A percentile compares a stretch with the other conserved stretches of the same genome.
Evolutionary conservation across 139 green algal genomes (phyloP).

Genomic region (Chlorella sp.): DNA sequence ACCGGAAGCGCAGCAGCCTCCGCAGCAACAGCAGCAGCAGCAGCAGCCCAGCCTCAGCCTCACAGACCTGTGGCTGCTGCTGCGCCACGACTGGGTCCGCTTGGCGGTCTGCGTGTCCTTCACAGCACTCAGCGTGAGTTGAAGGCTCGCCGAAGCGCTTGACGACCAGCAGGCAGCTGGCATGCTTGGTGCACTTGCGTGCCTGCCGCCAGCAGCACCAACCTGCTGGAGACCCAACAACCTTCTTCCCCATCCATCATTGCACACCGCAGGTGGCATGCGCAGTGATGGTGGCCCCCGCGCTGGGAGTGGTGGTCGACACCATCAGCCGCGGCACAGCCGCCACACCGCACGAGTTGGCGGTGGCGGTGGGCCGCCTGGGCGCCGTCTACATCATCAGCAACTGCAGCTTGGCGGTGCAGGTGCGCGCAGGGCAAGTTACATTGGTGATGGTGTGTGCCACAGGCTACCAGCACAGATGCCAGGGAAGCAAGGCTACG

Average conservation of each 20-base stretch:
- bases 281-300: conserved; percentile 34
- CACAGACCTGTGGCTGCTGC: conserved; percentile 33
- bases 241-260: no score
- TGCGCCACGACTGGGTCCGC: conserved; percentile 21
- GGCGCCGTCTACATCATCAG: conserved; percentile 31
- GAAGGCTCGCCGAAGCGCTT: no score
- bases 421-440: conserved; percentile 1
- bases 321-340: conserved; percentile 30
- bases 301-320: conserved; percentile 41
- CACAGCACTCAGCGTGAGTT: background rate
- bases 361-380: conserved; percentile 32
- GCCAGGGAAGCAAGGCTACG: no score
- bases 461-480: no score
- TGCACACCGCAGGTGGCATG: conserved; percentile 17
- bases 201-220: no score
- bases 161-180: no score
- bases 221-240: no score
- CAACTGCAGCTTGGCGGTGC: conserved; percentile 35
- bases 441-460: no score
- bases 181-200: no score
- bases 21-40: conserved; percentile 1
- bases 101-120: conserved; percentile 10
- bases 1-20: background rate
- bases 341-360: conserved; percentile 18
- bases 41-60: background rate